Base-by-base conservation (phyloP, 116 monocot genomes). In the Iris pallida region DNA sequence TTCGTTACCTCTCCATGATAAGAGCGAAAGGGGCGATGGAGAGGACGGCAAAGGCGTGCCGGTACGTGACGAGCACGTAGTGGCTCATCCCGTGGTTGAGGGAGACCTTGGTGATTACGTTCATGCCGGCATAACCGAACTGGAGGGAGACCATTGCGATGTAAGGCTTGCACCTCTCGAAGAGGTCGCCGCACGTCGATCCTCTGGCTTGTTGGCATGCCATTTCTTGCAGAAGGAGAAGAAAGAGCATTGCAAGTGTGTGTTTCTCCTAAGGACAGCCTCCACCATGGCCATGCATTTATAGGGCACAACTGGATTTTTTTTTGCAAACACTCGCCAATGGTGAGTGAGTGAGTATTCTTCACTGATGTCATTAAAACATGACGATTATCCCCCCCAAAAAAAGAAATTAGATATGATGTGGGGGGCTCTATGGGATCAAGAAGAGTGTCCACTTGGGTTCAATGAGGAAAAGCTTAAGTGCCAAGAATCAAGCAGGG, bases 71-170 rank as follows among this genome's bases (percentile, higher is more conserved):
- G 44, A 95, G 82, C 2, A 91, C 91, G 67, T 91, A 91, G 71
- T 91, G 95, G 65, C 91, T 91, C 91, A 95, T 86, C 20, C 95
- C 91, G 16, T 62, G 76, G 78, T 95, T 89, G 46, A 95, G 89
- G 7, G 91, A 91, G 20, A 91, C 84, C 73, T 95, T 95, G 52
- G 91, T 86, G 65, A 95, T 84, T 61, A 95, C 80, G 70, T 91
- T 91, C 91, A 95, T 91, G 62, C 95, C 95, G 13, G 95, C 95
- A 40, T 91, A 95, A 20, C 91, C 95, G 51, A 95, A 91, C 63
- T 95, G 95, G 10, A 95, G 86, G 0, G 82, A 84, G 13, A 86
- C 74, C 95, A 95, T 95, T 19, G 91, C 91, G 5, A 90, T 71
- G 81, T 95, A 95, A 4, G 95, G 90, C 61, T 94, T 94, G 73